phyloP scores from a whole-genome alignment of 768 basidiomycete species.

The Leccinum ochraceum region DNA sequence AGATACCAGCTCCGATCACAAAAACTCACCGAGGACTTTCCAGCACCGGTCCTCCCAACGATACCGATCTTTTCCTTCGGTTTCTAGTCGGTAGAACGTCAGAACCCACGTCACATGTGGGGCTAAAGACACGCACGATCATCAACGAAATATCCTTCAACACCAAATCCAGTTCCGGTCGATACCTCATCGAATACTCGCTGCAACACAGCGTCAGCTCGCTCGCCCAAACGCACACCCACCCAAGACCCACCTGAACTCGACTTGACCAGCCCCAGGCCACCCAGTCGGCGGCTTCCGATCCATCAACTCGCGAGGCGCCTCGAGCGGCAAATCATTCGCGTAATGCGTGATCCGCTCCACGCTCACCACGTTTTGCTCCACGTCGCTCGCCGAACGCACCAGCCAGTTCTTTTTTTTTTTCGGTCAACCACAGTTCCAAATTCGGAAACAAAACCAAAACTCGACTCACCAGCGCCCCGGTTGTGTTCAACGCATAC shows the following conservation, averaged over 20 bases:
- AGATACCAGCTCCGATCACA: background rate
- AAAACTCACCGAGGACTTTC: slow-evolving; percentile 67
- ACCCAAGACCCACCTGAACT: slow-evolving; percentile 57
- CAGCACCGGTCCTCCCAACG: slow-evolving; percentile 78
- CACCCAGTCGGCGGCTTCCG: slow-evolving; percentile 56
- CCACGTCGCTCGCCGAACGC: slow-evolving; percentile 81
- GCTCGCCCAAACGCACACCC: background rate
- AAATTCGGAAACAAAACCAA: background rate
- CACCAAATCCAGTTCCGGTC: slow-evolving; percentile 76
- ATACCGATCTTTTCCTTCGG: slow-evolving; percentile 90
- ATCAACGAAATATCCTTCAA: slow-evolving; percentile 72
- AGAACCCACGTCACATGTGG: background rate
- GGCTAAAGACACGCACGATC: slow-evolving; percentile 47
- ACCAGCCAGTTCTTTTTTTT: slow-evolving; percentile 77
- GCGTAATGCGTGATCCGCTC: slow-evolving; percentile 87
- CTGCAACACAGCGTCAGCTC: slow-evolving; percentile 34
- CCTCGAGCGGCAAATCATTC: slow-evolving; percentile 65
- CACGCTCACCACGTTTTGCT: slow-evolving; percentile 88
- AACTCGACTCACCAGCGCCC: slow-evolving; percentile 59
- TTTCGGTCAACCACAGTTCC: background rate
- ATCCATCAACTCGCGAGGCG: slow-evolving; percentile 66
- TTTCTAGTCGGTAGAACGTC: slow-evolving; percentile 43
- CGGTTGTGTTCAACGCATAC: slow-evolving; percentile 82
- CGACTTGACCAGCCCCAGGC: slow-evolving; percentile 74
- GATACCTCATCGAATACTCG: slow-evolving; percentile 75